These are phyloP conservation scores for Hypoxylon sp. DNA, from an alignment of 2,329 filamentous ascomycete genomes.

Conservation along the genomic window DNA sequence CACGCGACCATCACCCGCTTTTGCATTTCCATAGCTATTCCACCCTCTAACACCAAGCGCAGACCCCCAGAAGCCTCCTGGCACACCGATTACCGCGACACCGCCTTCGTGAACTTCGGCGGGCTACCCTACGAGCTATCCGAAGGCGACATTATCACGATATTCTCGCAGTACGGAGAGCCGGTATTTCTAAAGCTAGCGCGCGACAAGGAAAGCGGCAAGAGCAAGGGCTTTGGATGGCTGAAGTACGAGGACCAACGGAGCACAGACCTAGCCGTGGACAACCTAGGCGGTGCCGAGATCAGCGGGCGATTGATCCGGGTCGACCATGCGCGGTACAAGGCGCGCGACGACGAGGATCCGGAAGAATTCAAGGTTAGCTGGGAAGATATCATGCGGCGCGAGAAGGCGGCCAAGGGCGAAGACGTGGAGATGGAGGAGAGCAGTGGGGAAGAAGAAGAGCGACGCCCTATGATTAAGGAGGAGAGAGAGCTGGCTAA, in stretches of 20 bases:
- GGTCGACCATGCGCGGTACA: slow-evolving; percentile 94
- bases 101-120: slow-evolving; percentile 95
- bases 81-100: slow-evolving; percentile 98
- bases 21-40: background rate
- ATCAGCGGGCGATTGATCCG: slow-evolving; percentile 81
- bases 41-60: slow-evolving; percentile 39
- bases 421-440: slow-evolving; percentile 50
- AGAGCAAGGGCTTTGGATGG: slow-evolving; percentile 93
- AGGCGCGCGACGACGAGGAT: slow-evolving; percentile 81
- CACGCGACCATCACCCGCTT: background rate
- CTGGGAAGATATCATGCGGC: slow-evolving; percentile 66
- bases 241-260: slow-evolving; percentile 98
- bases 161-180: slow-evolving; percentile 97
- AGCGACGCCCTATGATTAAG: slow-evolving; percentile 69
- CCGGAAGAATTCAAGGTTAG: slow-evolving; percentile 66
- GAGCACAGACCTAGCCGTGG: slow-evolving; percentile 93
- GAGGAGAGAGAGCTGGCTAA: slow-evolving; percentile 83
- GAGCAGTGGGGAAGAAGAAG: slow-evolving; percentile 51
- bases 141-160: slow-evolving; percentile 94
- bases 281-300: slow-evolving; percentile 89
- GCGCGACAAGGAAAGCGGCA: slow-evolving; percentile 95
- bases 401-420: slow-evolving; percentile 54
- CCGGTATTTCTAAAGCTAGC: slow-evolving; percentile 91
- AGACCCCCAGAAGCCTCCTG: slow-evolving; percentile 88
- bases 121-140: slow-evolving; percentile 91